Percentiles rank a stretch among this genome's conserved stretches.
phyloP scores from a whole-genome alignment of 2,329 filamentous ascomycete species.

The Fusarium piperis region DNA sequence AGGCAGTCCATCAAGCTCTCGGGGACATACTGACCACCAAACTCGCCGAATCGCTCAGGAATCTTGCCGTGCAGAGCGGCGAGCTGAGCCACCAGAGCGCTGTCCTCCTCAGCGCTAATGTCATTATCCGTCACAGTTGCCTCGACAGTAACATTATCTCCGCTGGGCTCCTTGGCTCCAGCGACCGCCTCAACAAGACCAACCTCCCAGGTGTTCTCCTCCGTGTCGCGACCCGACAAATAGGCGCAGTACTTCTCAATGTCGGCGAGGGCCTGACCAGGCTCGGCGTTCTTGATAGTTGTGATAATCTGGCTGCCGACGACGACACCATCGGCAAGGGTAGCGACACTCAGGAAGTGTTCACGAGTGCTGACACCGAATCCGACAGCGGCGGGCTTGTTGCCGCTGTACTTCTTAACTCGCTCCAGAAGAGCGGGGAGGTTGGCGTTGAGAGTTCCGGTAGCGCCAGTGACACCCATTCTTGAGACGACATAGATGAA shows the following conservation, averaged over 20 bases:
- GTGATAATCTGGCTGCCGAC: constrained; percentile 96
- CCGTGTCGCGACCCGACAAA: constrained; percentile 60
- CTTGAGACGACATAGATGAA: constrained; percentile 99
- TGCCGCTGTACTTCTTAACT: constrained; percentile 92
- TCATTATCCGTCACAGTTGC: constrained; percentile 74
- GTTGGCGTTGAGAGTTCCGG: constrained; percentile 81
- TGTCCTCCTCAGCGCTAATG: constrained; percentile 64
- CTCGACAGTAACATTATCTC: constrained; percentile 60
- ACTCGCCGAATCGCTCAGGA: constrained; percentile 91
- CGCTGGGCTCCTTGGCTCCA: constrained; percentile 56
- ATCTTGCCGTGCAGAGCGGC: constrained; percentile 83
- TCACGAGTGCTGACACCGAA: constrained; percentile 97
- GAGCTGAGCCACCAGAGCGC: constrained; percentile 81
- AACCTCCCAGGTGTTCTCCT: constrained; percentile 68
- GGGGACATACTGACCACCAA: constrained; percentile 96
- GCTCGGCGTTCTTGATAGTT: constrained; percentile 62
- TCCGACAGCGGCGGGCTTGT: constrained; percentile 89
- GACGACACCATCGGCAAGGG: constrained; percentile 91
- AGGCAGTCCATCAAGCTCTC: constrained; percentile 98
- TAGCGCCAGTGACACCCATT: constrained; percentile 95
- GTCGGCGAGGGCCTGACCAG: constrained; percentile 62
- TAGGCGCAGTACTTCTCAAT: constrained; percentile 89
- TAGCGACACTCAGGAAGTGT: constrained; percentile 87
- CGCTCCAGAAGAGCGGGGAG: constrained; percentile 83
- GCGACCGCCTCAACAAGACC: constrained; percentile 75